These are phyloP conservation scores for Triticum timopheevii DNA, from an alignment of 176 grass and related monocot genomes.

Conservation along the genomic window DNA sequence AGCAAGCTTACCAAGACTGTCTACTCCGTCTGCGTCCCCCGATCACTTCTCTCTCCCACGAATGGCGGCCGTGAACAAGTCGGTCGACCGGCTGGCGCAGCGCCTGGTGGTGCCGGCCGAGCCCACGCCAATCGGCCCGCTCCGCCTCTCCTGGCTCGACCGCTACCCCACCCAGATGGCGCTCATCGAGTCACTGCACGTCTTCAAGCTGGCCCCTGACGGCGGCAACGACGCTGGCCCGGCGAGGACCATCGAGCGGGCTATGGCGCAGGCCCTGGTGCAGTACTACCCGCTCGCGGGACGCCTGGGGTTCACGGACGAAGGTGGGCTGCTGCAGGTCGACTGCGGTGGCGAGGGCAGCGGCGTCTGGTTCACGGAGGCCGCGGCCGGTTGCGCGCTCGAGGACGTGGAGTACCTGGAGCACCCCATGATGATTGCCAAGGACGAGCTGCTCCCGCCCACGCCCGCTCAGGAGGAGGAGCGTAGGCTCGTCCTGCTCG, in stretches of 20 bases:
- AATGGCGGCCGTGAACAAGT: neutral
- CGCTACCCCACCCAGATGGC: conserved; percentile 86
- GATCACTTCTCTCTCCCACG: too few relatives aligned
- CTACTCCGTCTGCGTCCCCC: too few relatives aligned
- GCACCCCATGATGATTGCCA: too few relatives aligned
- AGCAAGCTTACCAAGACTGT: too few relatives aligned
- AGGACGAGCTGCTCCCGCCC: too few relatives aligned
- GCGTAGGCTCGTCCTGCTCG: conserved; percentile 53
- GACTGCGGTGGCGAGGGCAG: conserved; percentile 47
- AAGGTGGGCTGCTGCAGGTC: conserved; percentile 63
- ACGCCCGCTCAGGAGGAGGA: neutral
- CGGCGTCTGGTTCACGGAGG: conserved; percentile 81
- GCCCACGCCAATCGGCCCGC: conserved; percentile 37
- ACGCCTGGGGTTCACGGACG: conserved; percentile 42
- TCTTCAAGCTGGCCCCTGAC: conserved; percentile 49
- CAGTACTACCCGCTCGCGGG: conserved; percentile 75
- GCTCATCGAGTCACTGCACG: conserved; percentile 84
- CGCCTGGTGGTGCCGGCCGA: conserved; percentile 49
- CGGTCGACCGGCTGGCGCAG: conserved; percentile 42
- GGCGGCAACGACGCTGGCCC: neutral
- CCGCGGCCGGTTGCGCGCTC: too few relatives aligned
- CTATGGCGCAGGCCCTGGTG: conserved; percentile 56
- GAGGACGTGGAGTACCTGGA: too few relatives aligned
- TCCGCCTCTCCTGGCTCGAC: conserved; percentile 86
- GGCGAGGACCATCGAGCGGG: conserved; percentile 39